Evolutionary conservation across 164 flowering plant species (phyloP).

Genomic region (Kalanchoe fedtschenkoi): DNA sequence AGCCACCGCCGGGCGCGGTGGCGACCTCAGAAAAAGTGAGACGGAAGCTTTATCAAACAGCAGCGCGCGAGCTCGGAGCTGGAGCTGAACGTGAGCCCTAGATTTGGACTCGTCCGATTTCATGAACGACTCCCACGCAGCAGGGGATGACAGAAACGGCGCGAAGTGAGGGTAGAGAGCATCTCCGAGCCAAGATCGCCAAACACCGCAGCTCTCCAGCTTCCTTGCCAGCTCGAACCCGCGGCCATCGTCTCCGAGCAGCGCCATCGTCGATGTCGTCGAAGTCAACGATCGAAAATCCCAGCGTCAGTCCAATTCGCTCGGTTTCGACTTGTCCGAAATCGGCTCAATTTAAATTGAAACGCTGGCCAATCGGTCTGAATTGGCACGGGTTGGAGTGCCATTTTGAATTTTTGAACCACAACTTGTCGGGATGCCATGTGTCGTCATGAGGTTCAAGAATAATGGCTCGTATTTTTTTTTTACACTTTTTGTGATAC

Average conservation of each 20-base stretch:
- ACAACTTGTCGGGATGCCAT: too few species aligned
- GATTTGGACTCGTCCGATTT: conserved; percentile 10
- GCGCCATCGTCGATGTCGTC: conserved; percentile 28
- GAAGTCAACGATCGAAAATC: background rate
- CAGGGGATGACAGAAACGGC: conserved; percentile 35
- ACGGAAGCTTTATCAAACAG: conserved; percentile 76
- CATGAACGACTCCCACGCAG: conserved; percentile 8
- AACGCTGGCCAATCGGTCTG: background rate
- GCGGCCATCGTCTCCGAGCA: conserved; percentile 78
- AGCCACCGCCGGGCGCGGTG: conserved; percentile 10
- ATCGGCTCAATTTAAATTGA: background rate
- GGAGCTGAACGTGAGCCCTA: conserved; percentile 42
- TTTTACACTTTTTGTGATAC: too few species aligned
- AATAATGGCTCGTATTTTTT: too few species aligned
- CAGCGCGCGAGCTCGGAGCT: conserved; percentile 65
- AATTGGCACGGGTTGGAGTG: too few species aligned
- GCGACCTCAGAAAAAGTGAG: conserved; percentile 53
- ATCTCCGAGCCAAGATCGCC: conserved; percentile 95
- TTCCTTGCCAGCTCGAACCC: conserved; percentile 86
- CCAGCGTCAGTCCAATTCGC: background rate
- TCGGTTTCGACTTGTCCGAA: background rate
- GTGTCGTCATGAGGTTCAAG: too few species aligned
- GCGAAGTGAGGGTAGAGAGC: conserved; percentile 44
- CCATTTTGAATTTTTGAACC: too few species aligned
- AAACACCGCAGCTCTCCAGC: conserved; percentile 63